Evolutionary conservation across 495 filamentous ascomycete species (phyloP), one percentile per base, ranked within the genome.

Genomic region (Daldinia grandis): DNA sequence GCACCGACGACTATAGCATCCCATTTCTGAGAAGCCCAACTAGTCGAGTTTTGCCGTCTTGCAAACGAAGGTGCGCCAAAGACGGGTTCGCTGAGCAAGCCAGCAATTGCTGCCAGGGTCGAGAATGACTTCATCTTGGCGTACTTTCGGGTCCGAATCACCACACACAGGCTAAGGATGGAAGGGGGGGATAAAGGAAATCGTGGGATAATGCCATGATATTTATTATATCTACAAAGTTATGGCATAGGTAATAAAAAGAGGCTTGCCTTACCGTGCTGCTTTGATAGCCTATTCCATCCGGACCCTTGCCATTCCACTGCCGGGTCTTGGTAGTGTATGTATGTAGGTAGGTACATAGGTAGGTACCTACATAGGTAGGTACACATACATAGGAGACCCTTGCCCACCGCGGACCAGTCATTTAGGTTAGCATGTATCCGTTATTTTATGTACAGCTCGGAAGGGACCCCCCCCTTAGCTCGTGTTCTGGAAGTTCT

Each of bases 1-100:
- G 92, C 93, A 65, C 79, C 93, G 14, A 96, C 87, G 73, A 97
- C 90, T 64, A 97, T 83, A 77, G 67, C 73, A 57, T 79, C 76
- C 76, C 76, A 79, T 66, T 76, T 40, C 51, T 78, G 55, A 4
- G 47, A 38, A 1, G 73, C 60, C 78, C 78, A 79, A 10, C 67
- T 64, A n/a, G 72, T 61, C 12, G 51, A 30, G 30, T 66, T 63
- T 30, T 64, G 67, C 42, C 47, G 63, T 21, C 25, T 64, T 35
- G 24, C 0, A 35, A 44, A 37, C n/a, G 35, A 19, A 30, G 70
- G 65, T 1, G 70, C 66, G 53, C 65, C 49, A 15, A 47, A 28
- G 6, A 24, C 50, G 30, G 35, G 17, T 28, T 69, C 59, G 17
- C 70, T 55, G 0, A 72, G 56, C 21, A 69, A 42, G 62, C 65